Base-by-base conservation (phyloP, 2,329 filamentous ascomycete species). In the Alternaria atra region DNA sequence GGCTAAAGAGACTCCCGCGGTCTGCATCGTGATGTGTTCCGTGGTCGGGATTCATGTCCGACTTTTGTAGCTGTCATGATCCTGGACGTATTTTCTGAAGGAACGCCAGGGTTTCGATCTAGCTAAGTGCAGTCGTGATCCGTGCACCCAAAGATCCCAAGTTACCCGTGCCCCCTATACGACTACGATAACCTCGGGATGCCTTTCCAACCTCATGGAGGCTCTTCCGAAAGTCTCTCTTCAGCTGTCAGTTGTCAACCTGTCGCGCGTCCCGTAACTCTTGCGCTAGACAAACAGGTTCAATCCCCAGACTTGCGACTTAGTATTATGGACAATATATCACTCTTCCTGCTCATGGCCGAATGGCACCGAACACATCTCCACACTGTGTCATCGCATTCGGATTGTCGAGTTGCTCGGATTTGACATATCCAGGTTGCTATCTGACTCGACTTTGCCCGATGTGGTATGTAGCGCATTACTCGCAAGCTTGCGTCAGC, bases 201-300 rank as follows among this genome's bases (percentile, higher is more conserved):
- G 32, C 30, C 29, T 25, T 25, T 25, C 32, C 46, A 50, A 30
- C 29, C 51, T 53, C 10, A 44, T 42, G 51, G 39, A 34, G 39
- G 7, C 20, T 35, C 30, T 30, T 25, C 37, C 51, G 23, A 23
- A 23, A 43, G 51, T 32, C 17, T 30, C 51, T 27, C 8, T 27
- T 37, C 51, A 53, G 39, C 29, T 42, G 44, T 56, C 57, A 35
- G 43, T 59, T 60, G 52, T 60, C 52, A 56, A 35, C 20, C 52
- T 17, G 50, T 48, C 56, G 25, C 20, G 35, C 23, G 17, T 40
- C 46, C 35, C 37, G 32, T 53, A 52, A 35, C 25, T n/a, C 20
- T 37, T 43, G 43, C 56, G 43, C 56, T 59, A 59, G 43, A 46
- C 27, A 43, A 44, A 55, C 43, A 37, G 51, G 35, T 48, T 8